Evolutionary conservation across 192 early-diverging fungal species (phyloP), one percentile per base, ranked within the genome.

Genomic region (Podila verticillata): DNA sequence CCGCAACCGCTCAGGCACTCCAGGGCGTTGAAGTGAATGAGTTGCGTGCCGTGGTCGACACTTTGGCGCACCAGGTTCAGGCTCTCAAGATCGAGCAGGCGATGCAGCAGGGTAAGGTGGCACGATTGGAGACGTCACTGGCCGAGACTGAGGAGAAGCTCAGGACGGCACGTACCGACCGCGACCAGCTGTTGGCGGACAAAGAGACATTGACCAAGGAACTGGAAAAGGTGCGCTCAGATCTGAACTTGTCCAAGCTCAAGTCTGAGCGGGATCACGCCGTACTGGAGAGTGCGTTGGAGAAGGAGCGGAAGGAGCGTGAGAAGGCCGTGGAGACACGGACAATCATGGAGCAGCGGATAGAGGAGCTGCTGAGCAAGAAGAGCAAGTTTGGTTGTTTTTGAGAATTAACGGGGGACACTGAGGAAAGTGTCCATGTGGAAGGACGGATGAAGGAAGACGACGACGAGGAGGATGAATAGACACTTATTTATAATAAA

Each of bases 341-440:
- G 60, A 59, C 69, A 10, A 74, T 83, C 29, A 63, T 89, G 48
- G 88, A 89, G 58, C 78, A 73, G 22, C 66, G 83, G 58, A 87
- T 89, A 84, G 87, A 89, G 63, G 85, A 88, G 36, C 54, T 89
- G 22, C 82, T 89, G 78, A 83, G 68, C 22, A 79, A 84, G 57
- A 88, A 84, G 74, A 87, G 72, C 68, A 89, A 88, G 63, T 89
- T 89, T 67, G 86, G 84, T 49, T 89, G 88, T 69, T 89, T 89
- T 66, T 89, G 84, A 74, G 61, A 73, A 64, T 26, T 61, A 34
- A 34, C 30, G 13, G 39, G 1, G 39, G 39, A 15, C 39, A 17
- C 39, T 12, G 36, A 12, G 2, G 15, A 44, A 4, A 4, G 39
- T 44, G 39, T 44, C 39, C 13, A 13, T 44, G 13, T 4, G 3